Evolutionary conservation across 2,329 filamentous ascomycete genomes (phyloP), one percentile per base, ranked within the genome.

Genomic region (Diaporthe capsici): DNA sequence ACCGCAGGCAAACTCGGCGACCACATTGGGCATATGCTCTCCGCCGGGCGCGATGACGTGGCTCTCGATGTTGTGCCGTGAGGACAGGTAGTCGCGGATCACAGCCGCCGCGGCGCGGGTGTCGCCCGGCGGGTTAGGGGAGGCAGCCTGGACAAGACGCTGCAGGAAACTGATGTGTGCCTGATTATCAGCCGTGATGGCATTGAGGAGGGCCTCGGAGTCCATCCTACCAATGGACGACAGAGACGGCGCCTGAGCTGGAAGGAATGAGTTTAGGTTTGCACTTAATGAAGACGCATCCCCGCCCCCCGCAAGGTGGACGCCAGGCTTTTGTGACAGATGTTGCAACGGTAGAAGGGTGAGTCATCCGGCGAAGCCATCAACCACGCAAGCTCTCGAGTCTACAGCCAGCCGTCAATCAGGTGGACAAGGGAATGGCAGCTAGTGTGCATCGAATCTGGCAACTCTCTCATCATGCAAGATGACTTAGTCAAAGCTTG

Each of bases 41-140:
- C 73, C 65, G 42, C 81, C 78, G 9, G 83, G 82, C 7, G 80
- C 79, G n/a, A 85, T 80, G 70, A 81, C 78, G 6, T 80, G 72
- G 4, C 76, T 75, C 1, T 76, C 37, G 31, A 70, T 39, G 49
- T 84, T 79, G 28, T 77, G 76, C 55, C 80, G 75, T 1, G 73
- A 67, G 1, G 77, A 58, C 9, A 86, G 78, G 76, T 82, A 84
- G 2, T 79, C 51, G 9, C 76, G 74, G 10, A 85, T 79, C 15
- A 84, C 82, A 34, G 79, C 75, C 22, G 84, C 81, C 9, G 83
- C 84, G n/a, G 78, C 77, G 28, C 77, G 77, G 1, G 84, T 86
- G 65, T 85, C 80, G 17, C 84, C 84, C 31, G 84, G 84, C 15
- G 84, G 84, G 71, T 84, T 85, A 2, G 84, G 81, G 2, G 83